phyloP scores from a whole-genome alignment of 2,329 filamentous ascomycete species.

The Fonsecaea erecta region DNA sequence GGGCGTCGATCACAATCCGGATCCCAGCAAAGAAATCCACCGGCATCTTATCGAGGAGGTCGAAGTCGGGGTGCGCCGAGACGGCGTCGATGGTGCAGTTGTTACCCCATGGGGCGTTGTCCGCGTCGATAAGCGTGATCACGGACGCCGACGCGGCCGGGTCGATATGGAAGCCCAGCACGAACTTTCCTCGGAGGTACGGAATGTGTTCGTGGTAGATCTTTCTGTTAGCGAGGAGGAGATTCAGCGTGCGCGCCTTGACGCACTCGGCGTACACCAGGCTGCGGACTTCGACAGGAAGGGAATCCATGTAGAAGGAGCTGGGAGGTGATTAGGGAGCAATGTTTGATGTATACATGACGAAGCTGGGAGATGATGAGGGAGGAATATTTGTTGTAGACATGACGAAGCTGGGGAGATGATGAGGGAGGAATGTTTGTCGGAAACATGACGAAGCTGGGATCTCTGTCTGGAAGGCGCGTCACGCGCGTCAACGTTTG shows the following conservation, averaged over 20 bases:
- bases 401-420: too few species aligned
- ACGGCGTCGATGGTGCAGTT: conserved; percentile 5
- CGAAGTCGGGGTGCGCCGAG: not conserved
- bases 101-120: conserved; percentile 14
- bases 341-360: too few species aligned
- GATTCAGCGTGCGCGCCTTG: not conserved
- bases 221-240: conserved; percentile 7
- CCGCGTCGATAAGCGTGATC: conserved; percentile 16
- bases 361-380: too few species aligned
- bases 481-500: too few species aligned
- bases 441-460: too few species aligned
- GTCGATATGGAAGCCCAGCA: conserved; percentile 17
- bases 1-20: conserved; percentile 14
- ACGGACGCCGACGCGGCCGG: conserved; percentile 7
- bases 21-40: conserved; percentile 9
- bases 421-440: too few species aligned
- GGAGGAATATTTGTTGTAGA: too few species aligned
- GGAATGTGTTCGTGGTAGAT: conserved; percentile 8
- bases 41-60: conserved; percentile 13
- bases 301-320: not conserved
- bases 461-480: too few species aligned
- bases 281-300: not conserved
- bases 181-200: conserved; percentile 3
- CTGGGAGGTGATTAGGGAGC: not conserved
- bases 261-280: conserved; percentile 4